Percentiles rank a stretch among this genome's conserved stretches.
phyloP scores from a whole-genome alignment of 2,329 filamentous ascomycete genomes.

The Trichoderma guizhouense region DNA sequence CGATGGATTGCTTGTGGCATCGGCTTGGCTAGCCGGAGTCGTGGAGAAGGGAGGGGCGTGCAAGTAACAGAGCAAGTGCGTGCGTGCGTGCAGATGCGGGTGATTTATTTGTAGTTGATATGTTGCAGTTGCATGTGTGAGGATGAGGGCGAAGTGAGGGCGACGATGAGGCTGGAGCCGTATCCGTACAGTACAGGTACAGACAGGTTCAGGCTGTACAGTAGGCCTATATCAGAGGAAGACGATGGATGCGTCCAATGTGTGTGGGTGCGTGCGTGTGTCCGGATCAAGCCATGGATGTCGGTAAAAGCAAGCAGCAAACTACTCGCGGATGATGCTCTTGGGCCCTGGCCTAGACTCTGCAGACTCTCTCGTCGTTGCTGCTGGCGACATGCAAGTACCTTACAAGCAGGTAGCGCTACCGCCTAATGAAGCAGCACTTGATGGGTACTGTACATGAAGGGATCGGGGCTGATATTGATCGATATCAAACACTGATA shows the following conservation, averaged over 20 bases:
- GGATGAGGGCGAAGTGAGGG: not conserved
- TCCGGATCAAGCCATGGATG: not conserved
- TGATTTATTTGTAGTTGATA: not conserved
- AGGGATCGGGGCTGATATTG: not conserved
- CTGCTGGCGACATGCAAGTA: not conserved
- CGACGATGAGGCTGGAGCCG: not conserved
- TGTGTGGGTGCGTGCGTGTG: conserved; percentile 1
- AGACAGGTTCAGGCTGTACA: not conserved
- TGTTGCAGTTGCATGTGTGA: not conserved
- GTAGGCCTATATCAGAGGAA: not conserved
- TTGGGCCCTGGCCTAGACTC: not conserved
- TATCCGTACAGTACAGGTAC: not conserved
- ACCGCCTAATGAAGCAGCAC: not conserved
- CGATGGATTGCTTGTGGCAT: conserved; percentile 15
- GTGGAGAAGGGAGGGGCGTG: conserved; percentile 16
- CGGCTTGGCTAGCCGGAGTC: conserved; percentile 13
- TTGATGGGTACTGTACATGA: not conserved
- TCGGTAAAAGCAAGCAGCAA: not conserved
- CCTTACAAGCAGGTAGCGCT: not conserved
- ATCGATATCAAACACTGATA: not conserved
- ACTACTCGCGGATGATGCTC: not conserved
- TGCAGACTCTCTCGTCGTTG: not conserved
- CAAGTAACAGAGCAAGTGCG: not conserved
- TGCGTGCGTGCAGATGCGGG: not conserved
- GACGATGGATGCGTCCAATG: not conserved